phyloP scores from a whole-genome alignment of 495 filamentous ascomycete genomes.

The Bombardia bombarda region DNA sequence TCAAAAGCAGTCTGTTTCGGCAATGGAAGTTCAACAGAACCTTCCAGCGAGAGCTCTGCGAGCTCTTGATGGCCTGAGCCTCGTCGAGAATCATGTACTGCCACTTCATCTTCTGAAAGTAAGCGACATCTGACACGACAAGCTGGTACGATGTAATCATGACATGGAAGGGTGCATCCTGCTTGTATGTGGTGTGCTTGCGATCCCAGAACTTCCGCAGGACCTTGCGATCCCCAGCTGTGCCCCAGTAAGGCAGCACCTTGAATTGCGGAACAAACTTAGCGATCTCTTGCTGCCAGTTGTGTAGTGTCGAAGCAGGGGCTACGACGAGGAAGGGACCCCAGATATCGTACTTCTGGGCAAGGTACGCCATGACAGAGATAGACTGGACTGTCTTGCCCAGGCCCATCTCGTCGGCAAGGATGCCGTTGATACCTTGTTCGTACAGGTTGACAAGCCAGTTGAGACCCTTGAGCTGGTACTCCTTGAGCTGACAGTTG shows the following conservation, averaged over 20 bases:
- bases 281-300: slow-evolving; percentile 97
- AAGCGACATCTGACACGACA: slow-evolving; percentile 88
- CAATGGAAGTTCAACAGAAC: slow-evolving; percentile 88
- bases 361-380: slow-evolving; percentile 97
- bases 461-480: slow-evolving; percentile 96
- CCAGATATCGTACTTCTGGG: slow-evolving; percentile 96
- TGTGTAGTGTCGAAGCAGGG: slow-evolving; percentile 92
- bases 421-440: slow-evolving; percentile 98
- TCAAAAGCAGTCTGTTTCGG: slow-evolving; percentile 88
- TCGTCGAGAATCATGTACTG: slow-evolving; percentile 99
- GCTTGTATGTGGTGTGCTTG: slow-evolving; percentile 89
- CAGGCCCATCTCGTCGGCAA: slow-evolving; percentile 99
- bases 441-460: slow-evolving; percentile 99
- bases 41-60: slow-evolving; percentile 94
- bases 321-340: slow-evolving; percentile 96
- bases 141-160: slow-evolving; percentile 96
- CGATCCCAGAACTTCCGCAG: slow-evolving; percentile 98
- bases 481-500: slow-evolving; percentile 90
- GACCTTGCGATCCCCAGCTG: slow-evolving; percentile 88
- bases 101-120: slow-evolving; percentile 98
- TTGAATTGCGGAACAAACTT: slow-evolving; percentile 91
- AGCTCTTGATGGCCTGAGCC: slow-evolving; percentile 98
- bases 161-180: slow-evolving; percentile 90
- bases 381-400: slow-evolving; percentile 99
- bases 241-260: slow-evolving; percentile 95